Conservation (phyloP, 2,329 filamentous ascomycete genomes). For the Hirsutella minnesotensis region DNA sequence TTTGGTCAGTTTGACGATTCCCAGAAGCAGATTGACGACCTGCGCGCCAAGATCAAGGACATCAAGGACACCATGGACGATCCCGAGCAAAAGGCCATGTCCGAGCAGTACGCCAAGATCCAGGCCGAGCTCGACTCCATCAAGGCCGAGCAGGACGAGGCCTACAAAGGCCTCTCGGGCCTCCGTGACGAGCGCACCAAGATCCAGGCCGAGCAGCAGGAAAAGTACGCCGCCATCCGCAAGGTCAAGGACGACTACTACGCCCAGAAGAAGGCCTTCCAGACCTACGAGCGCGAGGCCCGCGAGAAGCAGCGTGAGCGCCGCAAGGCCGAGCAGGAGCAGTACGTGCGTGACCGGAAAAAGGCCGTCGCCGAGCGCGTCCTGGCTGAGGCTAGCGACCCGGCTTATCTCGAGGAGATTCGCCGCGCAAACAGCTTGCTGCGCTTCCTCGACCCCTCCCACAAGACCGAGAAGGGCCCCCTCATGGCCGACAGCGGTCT, state of each 20-base stretch:
- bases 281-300: slow-evolving; percentile 73
- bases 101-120: slow-evolving; percentile 73
- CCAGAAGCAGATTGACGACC: slow-evolving; percentile 80
- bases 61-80: slow-evolving; percentile 85
- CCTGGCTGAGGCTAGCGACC: slow-evolving; percentile 71
- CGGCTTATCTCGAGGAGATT: slow-evolving; percentile 88
- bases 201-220: slow-evolving; percentile 75
- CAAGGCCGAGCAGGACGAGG: slow-evolving; percentile 84
- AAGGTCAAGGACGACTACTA: slow-evolving; percentile 87
- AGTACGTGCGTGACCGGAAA: slow-evolving; percentile 58
- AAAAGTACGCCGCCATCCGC: slow-evolving; percentile 71
- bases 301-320: slow-evolving; percentile 67
- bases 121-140: slow-evolving; percentile 81
- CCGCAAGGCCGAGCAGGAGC: slow-evolving; percentile 69
- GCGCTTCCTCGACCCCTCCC: slow-evolving; percentile 76
- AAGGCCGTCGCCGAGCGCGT: slow-evolving; percentile 65
- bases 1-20: slow-evolving; percentile 75
- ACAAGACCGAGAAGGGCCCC: slow-evolving; percentile 53
- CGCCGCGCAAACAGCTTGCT: slow-evolving; percentile 78
- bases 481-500: slow-evolving; percentile 59
- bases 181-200: slow-evolving; percentile 79
- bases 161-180: slow-evolving; percentile 74
- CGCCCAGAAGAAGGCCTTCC: slow-evolving; percentile 67
- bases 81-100: slow-evolving; percentile 79
- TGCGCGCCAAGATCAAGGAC: slow-evolving; percentile 78